A percentile compares a stretch with the other conserved stretches of the same genome.
Evolutionary conservation across 352 stramenopile genomes (phyloP).

Genomic region (Pythium dissotocum): DNA sequence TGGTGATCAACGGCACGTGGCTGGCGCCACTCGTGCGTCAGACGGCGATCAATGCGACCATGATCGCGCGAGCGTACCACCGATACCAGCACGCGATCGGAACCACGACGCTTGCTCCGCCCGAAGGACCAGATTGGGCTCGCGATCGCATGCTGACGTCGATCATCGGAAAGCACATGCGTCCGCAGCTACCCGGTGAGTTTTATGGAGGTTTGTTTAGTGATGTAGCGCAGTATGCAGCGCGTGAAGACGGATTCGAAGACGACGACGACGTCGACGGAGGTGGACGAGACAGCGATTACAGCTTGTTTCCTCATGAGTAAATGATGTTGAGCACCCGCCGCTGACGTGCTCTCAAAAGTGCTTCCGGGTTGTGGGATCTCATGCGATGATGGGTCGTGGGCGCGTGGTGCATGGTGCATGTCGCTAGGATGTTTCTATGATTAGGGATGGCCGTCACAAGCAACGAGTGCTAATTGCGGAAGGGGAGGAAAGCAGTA

Average conservation of each 20-base stretch:
- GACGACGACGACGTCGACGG: constrained; percentile 18
- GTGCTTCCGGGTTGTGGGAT: background rate
- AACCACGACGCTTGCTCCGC: constrained; percentile 50
- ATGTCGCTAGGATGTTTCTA: constrained; percentile 13
- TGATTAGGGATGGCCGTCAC: constrained; percentile 14
- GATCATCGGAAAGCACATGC: constrained; percentile 81
- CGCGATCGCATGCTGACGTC: constrained; percentile 69
- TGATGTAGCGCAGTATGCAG: constrained; percentile 41
- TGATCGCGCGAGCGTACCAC: constrained; percentile 69
- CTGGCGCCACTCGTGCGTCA: constrained; percentile 79
- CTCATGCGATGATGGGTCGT: background rate
- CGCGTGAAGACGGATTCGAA: constrained; percentile 15
- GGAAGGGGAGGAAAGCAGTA: background rate
- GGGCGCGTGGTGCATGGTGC: background rate
- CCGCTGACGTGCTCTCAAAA: background rate
- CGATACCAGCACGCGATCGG: constrained; percentile 78
- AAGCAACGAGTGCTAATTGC: background rate
- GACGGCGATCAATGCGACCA: constrained; percentile 79
- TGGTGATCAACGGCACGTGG: constrained; percentile 83
- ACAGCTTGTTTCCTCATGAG: constrained; percentile 19
- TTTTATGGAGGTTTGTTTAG: constrained; percentile 85
- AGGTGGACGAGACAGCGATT: constrained; percentile 20
- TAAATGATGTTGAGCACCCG: constrained; percentile 9
- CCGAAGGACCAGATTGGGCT: constrained; percentile 67
- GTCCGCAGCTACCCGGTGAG: constrained; percentile 77